These are phyloP conservation scores for peach (Prunus persica) DNA, from an alignment of 306 rosid genomes.

Conservation along the genomic window DNA sequence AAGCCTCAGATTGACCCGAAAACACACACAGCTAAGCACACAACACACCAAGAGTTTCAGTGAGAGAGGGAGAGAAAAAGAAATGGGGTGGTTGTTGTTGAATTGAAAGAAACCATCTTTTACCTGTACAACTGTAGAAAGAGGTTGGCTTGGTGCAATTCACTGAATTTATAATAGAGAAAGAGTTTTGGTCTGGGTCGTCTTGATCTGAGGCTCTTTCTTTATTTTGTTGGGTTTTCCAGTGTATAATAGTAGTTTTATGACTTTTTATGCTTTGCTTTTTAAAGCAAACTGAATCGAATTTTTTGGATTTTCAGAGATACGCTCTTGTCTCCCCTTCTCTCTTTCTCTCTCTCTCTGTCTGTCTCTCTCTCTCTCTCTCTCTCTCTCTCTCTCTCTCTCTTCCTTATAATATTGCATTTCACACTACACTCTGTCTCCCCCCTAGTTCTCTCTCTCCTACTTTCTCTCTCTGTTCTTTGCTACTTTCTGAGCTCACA, in stretches of 20 bases:
- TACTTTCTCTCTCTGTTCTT: neutral
- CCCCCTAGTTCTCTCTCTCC: neutral
- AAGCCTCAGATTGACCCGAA: conserved; percentile 45
- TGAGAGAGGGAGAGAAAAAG: conserved; percentile 1
- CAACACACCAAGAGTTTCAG: conserved; percentile 24
- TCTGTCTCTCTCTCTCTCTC: neutral
- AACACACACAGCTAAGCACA: conserved; percentile 67
- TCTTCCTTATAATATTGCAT: conserved; percentile 21
- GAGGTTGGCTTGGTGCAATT: conserved; percentile 27
- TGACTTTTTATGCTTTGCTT: conserved; percentile 28
- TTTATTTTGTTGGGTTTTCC: conserved; percentile 13
- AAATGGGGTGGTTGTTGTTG: conserved; percentile 7
- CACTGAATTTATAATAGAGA: conserved; percentile 35
- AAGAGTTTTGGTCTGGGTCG: conserved; percentile 18
- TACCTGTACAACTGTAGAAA: conserved; percentile 17
- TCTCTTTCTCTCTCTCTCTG: neutral
- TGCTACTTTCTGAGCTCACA: neutral
- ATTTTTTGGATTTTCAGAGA: conserved; percentile 69
- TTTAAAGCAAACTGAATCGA: conserved; percentile 56
- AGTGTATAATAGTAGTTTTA: conserved; percentile 14
- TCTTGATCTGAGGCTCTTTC: conserved; percentile 28
- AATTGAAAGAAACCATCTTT: conserved; percentile 35
- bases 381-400: neutral
- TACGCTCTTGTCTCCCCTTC: conserved; percentile 62
- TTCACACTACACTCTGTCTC: conserved; percentile 9